Evolutionary conservation across 768 basidiomycete genomes (phyloP), one percentile per base, ranked within the genome.

Genomic region (Hysterangium stoloniferum): DNA sequence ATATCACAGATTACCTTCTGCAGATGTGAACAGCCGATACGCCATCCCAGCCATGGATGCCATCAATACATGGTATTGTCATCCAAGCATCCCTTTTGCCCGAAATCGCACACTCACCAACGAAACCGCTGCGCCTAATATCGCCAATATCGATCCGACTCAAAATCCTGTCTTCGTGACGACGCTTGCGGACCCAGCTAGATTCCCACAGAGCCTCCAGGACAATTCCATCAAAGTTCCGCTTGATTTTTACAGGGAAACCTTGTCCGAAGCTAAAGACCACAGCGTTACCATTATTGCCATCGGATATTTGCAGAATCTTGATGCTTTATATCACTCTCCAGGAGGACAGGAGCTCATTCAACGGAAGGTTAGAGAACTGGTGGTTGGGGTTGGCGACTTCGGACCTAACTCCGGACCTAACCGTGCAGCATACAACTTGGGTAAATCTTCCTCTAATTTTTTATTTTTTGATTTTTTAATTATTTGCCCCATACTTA

Each of bases 291-390:
- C 46, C 32, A 48, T 48, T 27, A 9, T 48, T 22, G 28, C 20
- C 15, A 48, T 48, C 28, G 46, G 46, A n/a, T 48, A 34, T 17
- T n/a, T 48, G 9, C 32, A n/a, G 17, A 48, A 48, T 35, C 46
- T 48, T 22, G 19, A 33, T 17, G 20, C 17, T 22, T 27, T 48
- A 17, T 48, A 48, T 48, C 34, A 48, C 22, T 48, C 46, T 3
- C 9, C 11, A n/a, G 46, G 46, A 15, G 46, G 46, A n/a, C 4
- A 32, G 19, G 33, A 33, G 31, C 32, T 48, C 15, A 48, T 48
- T 36, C 12, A 48, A 36, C 11, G 5, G 8, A 48, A 48, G n/a
- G 46, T 48, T 3, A 36, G 20, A 8, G 46, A 48, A 34, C 20
- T 48, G 12, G 33, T 48, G 7, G 29, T 48, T 13, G 17, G 36